Percentiles rank a stretch among this genome's conserved stretches.
Conservation (phyloP, 768 basidiomycete species). For the Podaxis sp. region DNA sequence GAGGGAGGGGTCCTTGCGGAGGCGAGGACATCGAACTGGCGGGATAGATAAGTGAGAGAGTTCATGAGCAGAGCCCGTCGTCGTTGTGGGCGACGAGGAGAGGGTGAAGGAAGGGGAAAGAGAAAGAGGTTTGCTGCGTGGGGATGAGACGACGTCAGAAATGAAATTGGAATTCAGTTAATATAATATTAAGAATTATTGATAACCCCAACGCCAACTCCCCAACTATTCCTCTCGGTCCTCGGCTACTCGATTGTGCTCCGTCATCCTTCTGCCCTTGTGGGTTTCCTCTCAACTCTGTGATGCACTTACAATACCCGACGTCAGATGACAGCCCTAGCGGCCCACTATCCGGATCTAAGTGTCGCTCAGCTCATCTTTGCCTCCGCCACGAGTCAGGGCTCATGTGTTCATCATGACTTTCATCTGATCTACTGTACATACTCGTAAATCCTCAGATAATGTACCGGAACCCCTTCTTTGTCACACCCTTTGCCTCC, state of each 20-base stretch:
- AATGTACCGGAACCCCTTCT: slow-evolving; percentile 52
- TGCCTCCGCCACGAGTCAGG: not conserved
- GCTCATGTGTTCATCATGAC: slow-evolving; percentile 1
- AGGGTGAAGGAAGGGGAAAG: not conserved
- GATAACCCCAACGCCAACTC: slow-evolving; percentile 1
- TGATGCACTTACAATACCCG: not conserved
- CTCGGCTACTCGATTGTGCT: not conserved
- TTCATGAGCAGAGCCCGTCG: slow-evolving; percentile 51
- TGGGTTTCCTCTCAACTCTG: not conserved
- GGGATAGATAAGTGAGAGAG: slow-evolving; percentile 77
- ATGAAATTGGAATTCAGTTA: not conserved
- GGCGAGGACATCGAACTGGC: slow-evolving; percentile 77
- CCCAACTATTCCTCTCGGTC: slow-evolving; percentile 10
- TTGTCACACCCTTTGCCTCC: slow-evolving; percentile 37
- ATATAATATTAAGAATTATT: slow-evolving; percentile 4
- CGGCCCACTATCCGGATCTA: not conserved
- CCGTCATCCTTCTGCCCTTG: not conserved
- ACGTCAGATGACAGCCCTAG: not conserved
- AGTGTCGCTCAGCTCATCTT: slow-evolving; percentile 9
- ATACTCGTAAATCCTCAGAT: slow-evolving; percentile 14
- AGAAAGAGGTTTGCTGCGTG: slow-evolving; percentile 2
- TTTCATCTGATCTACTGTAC: slow-evolving; percentile 10
- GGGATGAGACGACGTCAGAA: slow-evolving; percentile 1
- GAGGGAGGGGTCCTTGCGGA: slow-evolving; percentile 57
- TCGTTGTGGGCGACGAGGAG: not conserved